Base-by-base conservation (phyloP, 2,329 filamentous ascomycete species). In the Botrytis aclada region DNA sequence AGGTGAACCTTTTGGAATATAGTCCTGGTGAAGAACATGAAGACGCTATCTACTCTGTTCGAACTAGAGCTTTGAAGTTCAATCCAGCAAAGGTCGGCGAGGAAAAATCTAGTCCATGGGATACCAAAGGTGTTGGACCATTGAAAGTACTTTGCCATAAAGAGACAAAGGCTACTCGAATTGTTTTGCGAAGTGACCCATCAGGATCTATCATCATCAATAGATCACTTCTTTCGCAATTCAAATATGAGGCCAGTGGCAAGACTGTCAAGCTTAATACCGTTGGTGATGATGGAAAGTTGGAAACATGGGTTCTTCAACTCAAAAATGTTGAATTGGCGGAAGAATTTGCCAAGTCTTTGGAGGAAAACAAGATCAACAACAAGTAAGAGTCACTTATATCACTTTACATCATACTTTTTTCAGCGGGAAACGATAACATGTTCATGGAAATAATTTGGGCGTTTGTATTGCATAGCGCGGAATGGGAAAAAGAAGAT, bases 191-290 rank as follows among this genome's bases (percentile, higher is more conserved):
- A 67, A 88, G 89, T n/a, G 92, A 94, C 76, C 92, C 93, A 0
- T 87, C 90, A 75, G 93, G 93, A 25, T 88, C 91, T 56, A 85
- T 95, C 64, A 87, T 92, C 5, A 83, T 97, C 78, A 97, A 97
- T 83, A 88, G 90, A 77, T 82, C 85, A 32, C 81, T 95, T 66
- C 82, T 93, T 47, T 83, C 88, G 2, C 84, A 86, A n/a, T 82
- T 90, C 70, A 84, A 85, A 8, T 95, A 94, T 83, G 88, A 87
- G 78, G 83, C 86, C 10, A 85, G 86, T 41, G 85, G 80, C 64
- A 92, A 90, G 82, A 89, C 88, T 74, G 83, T 92, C 73, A 89
- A 87, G 79, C 77, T 91, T 73, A 84, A 85, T 18, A 86, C 88
- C 8, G 86, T 89, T 1, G 86, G 86, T 72, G 88, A 89, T 69